These are phyloP conservation scores for Cardamine occulta DNA, from an alignment of 345 rosid genomes.

Conservation along the genomic window DNA sequence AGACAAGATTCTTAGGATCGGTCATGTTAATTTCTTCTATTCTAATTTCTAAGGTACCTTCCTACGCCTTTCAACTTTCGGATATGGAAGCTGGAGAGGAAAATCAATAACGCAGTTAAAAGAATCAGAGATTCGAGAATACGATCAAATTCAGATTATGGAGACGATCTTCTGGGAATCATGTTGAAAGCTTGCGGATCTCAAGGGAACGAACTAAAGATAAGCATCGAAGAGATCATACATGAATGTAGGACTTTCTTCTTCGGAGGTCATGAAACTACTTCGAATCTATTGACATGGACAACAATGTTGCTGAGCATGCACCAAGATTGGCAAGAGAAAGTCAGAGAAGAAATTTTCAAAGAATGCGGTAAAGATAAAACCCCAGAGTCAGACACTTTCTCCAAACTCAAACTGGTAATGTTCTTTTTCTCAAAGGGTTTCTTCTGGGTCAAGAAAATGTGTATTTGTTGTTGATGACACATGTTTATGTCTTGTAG, in stretches of 20 bases:
- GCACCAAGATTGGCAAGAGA: slow-evolving; percentile 57
- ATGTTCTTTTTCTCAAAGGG: not conserved
- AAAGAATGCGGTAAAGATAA: slow-evolving; percentile 39
- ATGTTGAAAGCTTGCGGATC: slow-evolving; percentile 41
- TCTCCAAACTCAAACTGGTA: slow-evolving; percentile 56
- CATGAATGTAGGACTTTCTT: slow-evolving; percentile 65
- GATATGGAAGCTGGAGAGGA: slow-evolving; percentile 55
- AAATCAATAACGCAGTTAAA: slow-evolving; percentile 37
- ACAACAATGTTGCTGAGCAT: slow-evolving; percentile 46
- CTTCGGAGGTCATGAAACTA: slow-evolving; percentile 58
- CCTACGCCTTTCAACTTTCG: slow-evolving; percentile 48
- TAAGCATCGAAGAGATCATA: slow-evolving; percentile 45
- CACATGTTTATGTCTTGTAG: slow-evolving; percentile 39
- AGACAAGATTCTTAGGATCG: not conserved
- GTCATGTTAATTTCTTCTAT: not conserved
- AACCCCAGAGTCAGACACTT: slow-evolving; percentile 49
- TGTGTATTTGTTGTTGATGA: slow-evolving; percentile 9
- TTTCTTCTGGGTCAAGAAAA: not conserved
- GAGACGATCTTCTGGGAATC: slow-evolving; percentile 53
- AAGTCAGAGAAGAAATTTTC: slow-evolving; percentile 53
- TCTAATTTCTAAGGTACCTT: slow-evolving; percentile 50
- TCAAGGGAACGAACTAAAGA: slow-evolving; percentile 22
- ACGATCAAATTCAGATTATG: slow-evolving; percentile 26
- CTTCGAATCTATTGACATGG: slow-evolving; percentile 52
- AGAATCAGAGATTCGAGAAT: slow-evolving; percentile 43